These are phyloP conservation scores for Apium graveolens DNA, from an alignment of 129 eudicot genomes.

Conservation along the genomic window DNA sequence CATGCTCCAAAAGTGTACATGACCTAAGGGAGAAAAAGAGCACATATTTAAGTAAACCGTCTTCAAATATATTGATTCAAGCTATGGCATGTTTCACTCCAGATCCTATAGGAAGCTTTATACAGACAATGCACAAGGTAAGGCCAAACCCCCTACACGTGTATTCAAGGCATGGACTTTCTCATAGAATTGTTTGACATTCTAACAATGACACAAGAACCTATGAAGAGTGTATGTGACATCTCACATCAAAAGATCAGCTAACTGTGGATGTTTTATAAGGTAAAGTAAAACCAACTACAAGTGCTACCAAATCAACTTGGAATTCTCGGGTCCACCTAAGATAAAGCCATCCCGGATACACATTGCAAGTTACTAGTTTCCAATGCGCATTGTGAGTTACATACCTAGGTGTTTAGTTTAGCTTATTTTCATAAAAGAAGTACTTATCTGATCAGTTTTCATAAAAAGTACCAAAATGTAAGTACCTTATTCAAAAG, in stretches of 20 bases:
- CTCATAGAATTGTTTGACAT: not conserved
- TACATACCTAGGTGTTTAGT: no score
- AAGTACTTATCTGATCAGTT: no score
- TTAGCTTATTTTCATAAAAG: no score
- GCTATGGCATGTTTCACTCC: not conserved
- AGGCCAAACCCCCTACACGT: not conserved
- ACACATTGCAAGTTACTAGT: no score
- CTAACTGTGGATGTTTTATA: not conserved
- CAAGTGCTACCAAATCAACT: not conserved
- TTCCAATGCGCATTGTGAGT: no score
- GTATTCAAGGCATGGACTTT: not conserved
- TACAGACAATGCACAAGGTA: not conserved
- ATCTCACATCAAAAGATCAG: not conserved
- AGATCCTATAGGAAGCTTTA: not conserved
- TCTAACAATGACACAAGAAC: not conserved
- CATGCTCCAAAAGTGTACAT: not conserved
- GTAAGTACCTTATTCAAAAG: no score
- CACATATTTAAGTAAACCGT: not conserved
- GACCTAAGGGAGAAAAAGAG: not conserved
- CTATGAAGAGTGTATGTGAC: not conserved
- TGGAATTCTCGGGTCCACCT: not conserved
- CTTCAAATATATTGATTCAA: not conserved
- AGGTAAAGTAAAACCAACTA: not conserved
- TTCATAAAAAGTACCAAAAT: no score
- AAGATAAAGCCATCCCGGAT: not conserved